Conservation (phyloP, 495 filamentous ascomycete species). For the Aeminium ludgeri region DNA sequence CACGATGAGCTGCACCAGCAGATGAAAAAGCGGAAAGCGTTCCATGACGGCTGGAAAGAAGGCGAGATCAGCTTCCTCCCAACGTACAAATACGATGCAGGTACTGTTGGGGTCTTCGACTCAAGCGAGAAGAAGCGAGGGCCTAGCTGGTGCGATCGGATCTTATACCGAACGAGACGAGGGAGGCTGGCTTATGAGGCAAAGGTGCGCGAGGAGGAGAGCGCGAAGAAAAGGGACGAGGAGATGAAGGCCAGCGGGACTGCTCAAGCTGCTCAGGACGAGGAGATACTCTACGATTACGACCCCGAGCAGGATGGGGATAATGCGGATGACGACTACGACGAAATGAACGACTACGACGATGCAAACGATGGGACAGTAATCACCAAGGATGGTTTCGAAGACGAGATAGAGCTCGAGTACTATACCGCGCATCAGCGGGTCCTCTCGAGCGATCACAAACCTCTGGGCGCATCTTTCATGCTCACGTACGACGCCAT, state of each 20-base stretch:
- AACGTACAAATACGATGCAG: conserved; percentile 95
- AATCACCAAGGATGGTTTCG: conserved; percentile 36
- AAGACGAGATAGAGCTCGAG: conserved; percentile 50
- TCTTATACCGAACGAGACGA: conserved; percentile 62
- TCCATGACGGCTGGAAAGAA: conserved; percentile 84
- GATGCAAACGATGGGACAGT: conserved; percentile 31
- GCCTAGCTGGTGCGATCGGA: conserved; percentile 97
- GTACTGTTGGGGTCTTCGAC: conserved; percentile 85
- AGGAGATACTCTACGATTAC: conserved; percentile 78
- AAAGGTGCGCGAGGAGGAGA: conserved; percentile 44
- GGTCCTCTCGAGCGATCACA: conserved; percentile 87
- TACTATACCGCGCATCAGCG: conserved; percentile 77
- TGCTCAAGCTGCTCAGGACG: conserved; percentile 52
- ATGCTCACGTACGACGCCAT: conserved; percentile 69
- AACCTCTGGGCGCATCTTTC: conserved; percentile 70
- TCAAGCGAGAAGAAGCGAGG: conserved; percentile 82
- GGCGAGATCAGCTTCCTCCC: conserved; percentile 78
- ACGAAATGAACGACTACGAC: conserved; percentile 49
- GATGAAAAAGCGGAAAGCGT: conserved; percentile 55
- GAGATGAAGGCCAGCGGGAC: conserved; percentile 71
- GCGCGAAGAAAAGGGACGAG: conserved; percentile 54
- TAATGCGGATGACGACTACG: conserved; percentile 31
- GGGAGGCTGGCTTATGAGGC: conserved; percentile 56
- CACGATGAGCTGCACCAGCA: conserved; percentile 78
- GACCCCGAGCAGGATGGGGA: conserved; percentile 60